Evolutionary conservation across 1,284 basidiomycete genomes (phyloP), one percentile per base, ranked within the genome.

Genomic region (Malassezia pachydermatis): DNA sequence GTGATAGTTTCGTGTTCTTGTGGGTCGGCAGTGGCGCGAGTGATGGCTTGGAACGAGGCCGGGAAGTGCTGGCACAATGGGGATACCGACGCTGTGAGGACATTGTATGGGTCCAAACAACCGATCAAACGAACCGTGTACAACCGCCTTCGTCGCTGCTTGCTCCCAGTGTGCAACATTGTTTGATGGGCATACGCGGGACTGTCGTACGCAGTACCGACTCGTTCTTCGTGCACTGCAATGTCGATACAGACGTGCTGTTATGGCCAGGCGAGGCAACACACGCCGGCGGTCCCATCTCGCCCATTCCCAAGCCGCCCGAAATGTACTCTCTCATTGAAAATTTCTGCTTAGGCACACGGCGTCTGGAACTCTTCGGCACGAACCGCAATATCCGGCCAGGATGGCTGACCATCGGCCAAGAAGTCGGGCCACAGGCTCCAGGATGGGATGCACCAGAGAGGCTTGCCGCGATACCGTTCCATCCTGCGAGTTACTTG

Each of bases 161-260:
- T 10, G 53, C 54, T 5, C 48, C 57, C 0, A 52, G 59, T 6
- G 58, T 55, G 10, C 63, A 95, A 65, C 92, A 98, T 68, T 96
- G 90, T 73, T 76, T 96, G 36, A 95, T 98, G 80, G 94, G 94
- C n/a, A 98, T 99, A 60, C 81, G 87, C 28, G 92, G 92, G 2
- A 98, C 92, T 1, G 92, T 99, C 2, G 81, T 90, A 14, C 78
- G 92, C 22, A 89, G 86, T 17, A 88, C 84, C 1, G 92, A 99
- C 71, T 83, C 81, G 50, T 84, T 86, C 81, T 92, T 96, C 71
- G 90, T 95, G 0, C 90, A 98, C 73, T 96, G 92, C 73, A 99
- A 99, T 72, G 84, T 98, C 57, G 85, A 96, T 72, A 96, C 90
- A 24, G 92, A 98, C 72, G 87, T 96, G 4, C 84, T 96, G 55